Evolutionary conservation across 805 yeast species (phyloP).

Genomic region (Starmerella apis): DNA sequence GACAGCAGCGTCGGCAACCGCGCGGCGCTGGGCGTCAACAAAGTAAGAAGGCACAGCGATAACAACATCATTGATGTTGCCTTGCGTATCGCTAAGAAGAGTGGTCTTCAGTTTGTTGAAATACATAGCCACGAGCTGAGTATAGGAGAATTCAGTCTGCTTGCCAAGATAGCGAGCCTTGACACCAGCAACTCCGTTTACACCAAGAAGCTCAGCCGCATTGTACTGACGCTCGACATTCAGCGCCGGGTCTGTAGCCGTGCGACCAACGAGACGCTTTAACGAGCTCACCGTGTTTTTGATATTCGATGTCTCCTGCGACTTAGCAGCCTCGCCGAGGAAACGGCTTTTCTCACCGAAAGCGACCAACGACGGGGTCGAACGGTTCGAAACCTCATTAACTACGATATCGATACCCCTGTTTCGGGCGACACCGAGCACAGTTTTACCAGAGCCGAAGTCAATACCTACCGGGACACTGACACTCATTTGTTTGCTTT

Average conservation of each 20-base stretch:
- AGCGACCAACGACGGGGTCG: constrained; percentile 87
- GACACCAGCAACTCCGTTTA: constrained; percentile 66
- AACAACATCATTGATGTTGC: constrained; percentile 74
- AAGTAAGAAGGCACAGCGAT: constrained; percentile 96
- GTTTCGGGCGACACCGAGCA: constrained; percentile 87
- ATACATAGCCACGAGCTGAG: constrained; percentile 92
- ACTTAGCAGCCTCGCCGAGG: constrained; percentile 92
- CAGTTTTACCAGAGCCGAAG: constrained; percentile 90
- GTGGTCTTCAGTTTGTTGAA: constrained; percentile 79
- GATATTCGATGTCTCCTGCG: constrained; percentile 90
- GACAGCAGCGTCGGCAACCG: constrained; percentile 86
- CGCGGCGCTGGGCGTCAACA: constrained; percentile 93
- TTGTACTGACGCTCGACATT: constrained; percentile 62
- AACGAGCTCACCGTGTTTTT: constrained; percentile 93
- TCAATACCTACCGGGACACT: constrained; percentile 69
- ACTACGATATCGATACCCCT: constrained; percentile 97
- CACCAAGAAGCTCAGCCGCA: constrained; percentile 60
- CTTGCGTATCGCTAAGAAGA: constrained; percentile 71
- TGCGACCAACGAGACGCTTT: constrained; percentile 83
- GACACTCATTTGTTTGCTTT: constrained; percentile 20
- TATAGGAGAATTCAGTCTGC: constrained; percentile 66
- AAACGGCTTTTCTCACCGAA: constrained; percentile 82
- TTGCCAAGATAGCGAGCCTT: constrained; percentile 78
- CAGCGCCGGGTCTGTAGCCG: constrained; percentile 64
- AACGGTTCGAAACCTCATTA: constrained; percentile 95